Evolutionary conservation across 768 basidiomycete genomes (phyloP).

Genomic region (Crassisporium funariophilum): DNA sequence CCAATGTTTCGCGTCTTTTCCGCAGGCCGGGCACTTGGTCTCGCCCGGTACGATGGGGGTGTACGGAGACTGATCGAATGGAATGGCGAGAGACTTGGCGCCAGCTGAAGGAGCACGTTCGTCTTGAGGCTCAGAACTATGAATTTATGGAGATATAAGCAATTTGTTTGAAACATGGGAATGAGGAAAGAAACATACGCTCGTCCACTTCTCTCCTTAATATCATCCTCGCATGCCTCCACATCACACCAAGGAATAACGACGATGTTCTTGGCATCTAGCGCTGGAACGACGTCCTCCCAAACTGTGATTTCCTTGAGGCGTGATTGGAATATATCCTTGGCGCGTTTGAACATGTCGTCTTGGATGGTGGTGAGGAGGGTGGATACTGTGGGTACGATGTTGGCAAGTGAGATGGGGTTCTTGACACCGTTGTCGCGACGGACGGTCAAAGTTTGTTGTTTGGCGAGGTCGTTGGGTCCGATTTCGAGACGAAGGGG

Average conservation of each 20-base stretch:
- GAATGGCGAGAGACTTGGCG: conserved; percentile 95
- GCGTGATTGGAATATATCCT: conserved; percentile 67
- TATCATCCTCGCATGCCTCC: conserved; percentile 93
- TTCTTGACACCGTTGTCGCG: conserved; percentile 59
- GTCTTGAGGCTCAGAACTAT: conserved; percentile 83
- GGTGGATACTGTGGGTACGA: conserved; percentile 50
- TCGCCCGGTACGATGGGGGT: conserved; percentile 77
- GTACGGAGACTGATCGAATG: conserved; percentile 89
- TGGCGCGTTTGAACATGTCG: conserved; percentile 85
- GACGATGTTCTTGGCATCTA: conserved; percentile 86
- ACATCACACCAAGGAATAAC: conserved; percentile 97
- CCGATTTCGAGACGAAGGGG: conserved; percentile 97
- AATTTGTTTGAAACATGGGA: neutral
- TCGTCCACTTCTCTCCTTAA: conserved; percentile 90
- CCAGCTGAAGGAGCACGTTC: conserved; percentile 97
- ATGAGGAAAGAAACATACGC: conserved; percentile 53
- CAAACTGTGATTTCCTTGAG: conserved; percentile 79
- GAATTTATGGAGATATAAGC: conserved; percentile 11
- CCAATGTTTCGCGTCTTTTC: conserved; percentile 89
- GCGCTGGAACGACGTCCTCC: conserved; percentile 90
- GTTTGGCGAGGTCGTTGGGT: conserved; percentile 84
- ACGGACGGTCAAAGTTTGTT: conserved; percentile 82
- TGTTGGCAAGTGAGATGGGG: conserved; percentile 44
- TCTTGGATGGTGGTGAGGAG: conserved; percentile 86
- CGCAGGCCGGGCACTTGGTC: conserved; percentile 91